Evolutionary conservation across 495 filamentous ascomycete genomes (phyloP).

Genomic region (Aspergillus avenaceus): DNA sequence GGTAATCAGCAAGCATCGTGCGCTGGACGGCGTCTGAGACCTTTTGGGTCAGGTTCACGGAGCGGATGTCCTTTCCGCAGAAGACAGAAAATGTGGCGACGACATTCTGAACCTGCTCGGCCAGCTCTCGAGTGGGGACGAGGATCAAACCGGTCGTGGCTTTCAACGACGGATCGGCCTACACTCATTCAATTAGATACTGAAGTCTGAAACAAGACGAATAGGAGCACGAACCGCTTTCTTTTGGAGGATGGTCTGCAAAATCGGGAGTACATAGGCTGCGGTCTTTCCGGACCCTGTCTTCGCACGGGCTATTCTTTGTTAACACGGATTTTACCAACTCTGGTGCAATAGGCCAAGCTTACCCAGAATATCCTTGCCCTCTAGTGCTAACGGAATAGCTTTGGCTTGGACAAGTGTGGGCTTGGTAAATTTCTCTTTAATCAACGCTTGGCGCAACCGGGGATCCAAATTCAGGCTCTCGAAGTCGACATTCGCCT

Average conservation of each 20-base stretch:
- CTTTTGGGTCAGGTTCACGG: constrained; percentile 81
- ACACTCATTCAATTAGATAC: background rate
- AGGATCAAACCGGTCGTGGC: constrained; percentile 71
- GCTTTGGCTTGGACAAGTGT: constrained; percentile 82
- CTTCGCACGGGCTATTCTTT: constrained; percentile 67
- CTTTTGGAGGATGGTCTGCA: constrained; percentile 72
- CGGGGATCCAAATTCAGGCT: constrained; percentile 73
- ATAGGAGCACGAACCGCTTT: constrained; percentile 54
- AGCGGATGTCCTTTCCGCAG: constrained; percentile 77
- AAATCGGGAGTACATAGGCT: constrained; percentile 89
- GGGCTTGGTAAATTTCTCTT: constrained; percentile 77
- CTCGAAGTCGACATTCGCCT: constrained; percentile 34
- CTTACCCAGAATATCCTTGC: constrained; percentile 79
- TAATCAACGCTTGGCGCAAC: constrained; percentile 78
- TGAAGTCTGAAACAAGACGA: background rate
- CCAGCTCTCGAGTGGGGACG: constrained; percentile 90
- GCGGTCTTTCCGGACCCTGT: constrained; percentile 95
- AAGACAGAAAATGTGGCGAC: constrained; percentile 69
- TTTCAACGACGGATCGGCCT: constrained; percentile 41
- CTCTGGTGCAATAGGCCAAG: too few relatives aligned
- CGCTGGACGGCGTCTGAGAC: constrained; percentile 82
- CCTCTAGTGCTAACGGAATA: constrained; percentile 86
- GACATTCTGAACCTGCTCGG: constrained; percentile 78
- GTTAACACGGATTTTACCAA: too few relatives aligned
- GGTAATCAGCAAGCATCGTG: constrained; percentile 78